These are phyloP conservation scores for Hypoxylon sp. DNA, from an alignment of 2,329 filamentous ascomycete genomes.

Conservation along the genomic window DNA sequence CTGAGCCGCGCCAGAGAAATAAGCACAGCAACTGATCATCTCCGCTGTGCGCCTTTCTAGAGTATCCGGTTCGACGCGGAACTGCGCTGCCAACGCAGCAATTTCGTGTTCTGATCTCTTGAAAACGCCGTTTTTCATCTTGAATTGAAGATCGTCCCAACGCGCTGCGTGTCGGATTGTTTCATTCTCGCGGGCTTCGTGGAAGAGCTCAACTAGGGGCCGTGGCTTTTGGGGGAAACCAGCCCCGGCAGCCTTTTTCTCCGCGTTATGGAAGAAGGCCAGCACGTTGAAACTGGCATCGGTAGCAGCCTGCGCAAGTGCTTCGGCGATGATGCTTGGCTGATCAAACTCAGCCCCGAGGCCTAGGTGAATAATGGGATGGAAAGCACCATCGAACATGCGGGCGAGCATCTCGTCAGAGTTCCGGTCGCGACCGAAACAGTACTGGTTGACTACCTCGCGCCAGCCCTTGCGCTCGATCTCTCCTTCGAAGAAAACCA, in stretches of 20 bases:
- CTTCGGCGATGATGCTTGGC: slow-evolving; percentile 76
- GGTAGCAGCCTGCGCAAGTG: slow-evolving; percentile 73
- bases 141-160: slow-evolving; percentile 44
- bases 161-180: slow-evolving; percentile 65
- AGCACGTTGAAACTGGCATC: slow-evolving; percentile 66
- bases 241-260: slow-evolving; percentile 31
- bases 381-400: slow-evolving; percentile 67
- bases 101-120: slow-evolving; percentile 69
- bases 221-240: not conserved
- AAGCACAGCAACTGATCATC: slow-evolving; percentile 49
- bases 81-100: slow-evolving; percentile 58
- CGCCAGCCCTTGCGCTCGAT: slow-evolving; percentile 71
- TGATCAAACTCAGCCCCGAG: slow-evolving; percentile 78
- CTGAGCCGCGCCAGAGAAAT: slow-evolving; percentile 59
- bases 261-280: slow-evolving; percentile 58
- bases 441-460: slow-evolving; percentile 69
- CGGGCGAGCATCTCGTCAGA: slow-evolving; percentile 72
- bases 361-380: slow-evolving; percentile 78
- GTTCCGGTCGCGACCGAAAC: slow-evolving; percentile 69
- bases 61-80: slow-evolving; percentile 56
- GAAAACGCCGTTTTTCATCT: slow-evolving; percentile 75
- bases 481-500: slow-evolving; percentile 74
- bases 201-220: slow-evolving; percentile 42
- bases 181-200: slow-evolving; percentile 58
- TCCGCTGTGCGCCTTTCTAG: slow-evolving; percentile 55